Evolutionary conservation across 345 rosid genomes (phyloP).

Genomic region (Anacardium occidentale): DNA sequence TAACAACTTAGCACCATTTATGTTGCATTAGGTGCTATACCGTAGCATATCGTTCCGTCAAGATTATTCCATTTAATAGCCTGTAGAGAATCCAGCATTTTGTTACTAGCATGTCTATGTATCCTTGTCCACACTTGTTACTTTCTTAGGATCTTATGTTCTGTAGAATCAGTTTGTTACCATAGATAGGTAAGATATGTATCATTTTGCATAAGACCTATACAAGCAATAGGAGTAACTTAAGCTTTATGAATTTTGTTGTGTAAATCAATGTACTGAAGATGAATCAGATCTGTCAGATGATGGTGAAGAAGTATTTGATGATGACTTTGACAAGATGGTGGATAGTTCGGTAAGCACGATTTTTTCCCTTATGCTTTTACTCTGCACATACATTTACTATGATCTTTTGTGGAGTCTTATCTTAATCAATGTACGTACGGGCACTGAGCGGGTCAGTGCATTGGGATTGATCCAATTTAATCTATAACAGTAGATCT

Average conservation of each 20-base stretch:
- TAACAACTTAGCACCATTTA: neutral
- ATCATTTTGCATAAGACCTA: conserved; percentile 3
- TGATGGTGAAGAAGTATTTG: conserved; percentile 40
- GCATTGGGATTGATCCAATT: neutral
- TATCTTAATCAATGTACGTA: neutral
- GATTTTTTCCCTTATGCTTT: neutral
- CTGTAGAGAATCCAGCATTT: neutral
- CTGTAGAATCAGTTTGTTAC: neutral
- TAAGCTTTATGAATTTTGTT: neutral
- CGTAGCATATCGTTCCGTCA: neutral
- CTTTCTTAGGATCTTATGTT: neutral
- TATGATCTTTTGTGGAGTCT: conserved; percentile 5
- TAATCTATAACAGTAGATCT: neutral
- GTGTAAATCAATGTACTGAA: conserved; percentile 7
- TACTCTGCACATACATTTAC: neutral
- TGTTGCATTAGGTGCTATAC: neutral
- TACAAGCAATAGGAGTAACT: neutral
- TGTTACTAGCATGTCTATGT: neutral
- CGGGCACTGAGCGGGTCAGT: neutral
- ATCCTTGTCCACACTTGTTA: neutral
- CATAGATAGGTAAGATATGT: neutral
- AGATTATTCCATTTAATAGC: neutral
- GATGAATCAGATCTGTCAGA: conserved; percentile 33
- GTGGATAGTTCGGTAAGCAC: conserved; percentile 45
- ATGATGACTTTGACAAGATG: conserved; percentile 55